These are phyloP conservation scores for Penicillium fuscoglaucum DNA, from an alignment of 2,329 filamentous ascomycete genomes.

Conservation along the genomic window DNA sequence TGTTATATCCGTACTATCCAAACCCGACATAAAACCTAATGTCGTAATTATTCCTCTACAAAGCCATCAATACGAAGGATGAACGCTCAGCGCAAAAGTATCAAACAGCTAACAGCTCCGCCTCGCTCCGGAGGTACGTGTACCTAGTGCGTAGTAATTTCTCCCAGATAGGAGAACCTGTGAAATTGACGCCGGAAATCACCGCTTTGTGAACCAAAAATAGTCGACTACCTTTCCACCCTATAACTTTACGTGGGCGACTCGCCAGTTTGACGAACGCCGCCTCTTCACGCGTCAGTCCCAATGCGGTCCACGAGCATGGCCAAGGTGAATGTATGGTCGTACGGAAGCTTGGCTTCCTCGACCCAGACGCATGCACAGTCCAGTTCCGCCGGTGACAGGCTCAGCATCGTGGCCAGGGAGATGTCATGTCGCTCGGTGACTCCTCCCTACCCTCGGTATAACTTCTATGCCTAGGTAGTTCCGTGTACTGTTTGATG, in stretches of 20 bases:
- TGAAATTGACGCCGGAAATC: not conserved
- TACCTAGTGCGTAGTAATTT: not conserved
- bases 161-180: not conserved
- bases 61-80: not conserved
- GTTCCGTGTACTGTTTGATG: not conserved
- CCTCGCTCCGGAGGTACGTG: not conserved
- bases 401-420: not conserved
- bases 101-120: not conserved
- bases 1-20: not conserved
- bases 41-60: not conserved
- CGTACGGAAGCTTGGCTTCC: not conserved
- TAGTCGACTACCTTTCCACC: not conserved
- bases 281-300: not conserved
- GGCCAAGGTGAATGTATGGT: not conserved
- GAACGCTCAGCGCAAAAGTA: not conserved
- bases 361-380: not conserved
- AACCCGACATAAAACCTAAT: not conserved
- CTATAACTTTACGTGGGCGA: not conserved
- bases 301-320: not conserved
- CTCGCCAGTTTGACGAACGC: not conserved
- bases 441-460: not conserved
- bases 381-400: not conserved
- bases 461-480: not conserved
- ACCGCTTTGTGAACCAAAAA: not conserved
- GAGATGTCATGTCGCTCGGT: not conserved